phyloP scores from a whole-genome alignment of 1,284 basidiomycete species.

The Cryptococcus sp. region DNA sequence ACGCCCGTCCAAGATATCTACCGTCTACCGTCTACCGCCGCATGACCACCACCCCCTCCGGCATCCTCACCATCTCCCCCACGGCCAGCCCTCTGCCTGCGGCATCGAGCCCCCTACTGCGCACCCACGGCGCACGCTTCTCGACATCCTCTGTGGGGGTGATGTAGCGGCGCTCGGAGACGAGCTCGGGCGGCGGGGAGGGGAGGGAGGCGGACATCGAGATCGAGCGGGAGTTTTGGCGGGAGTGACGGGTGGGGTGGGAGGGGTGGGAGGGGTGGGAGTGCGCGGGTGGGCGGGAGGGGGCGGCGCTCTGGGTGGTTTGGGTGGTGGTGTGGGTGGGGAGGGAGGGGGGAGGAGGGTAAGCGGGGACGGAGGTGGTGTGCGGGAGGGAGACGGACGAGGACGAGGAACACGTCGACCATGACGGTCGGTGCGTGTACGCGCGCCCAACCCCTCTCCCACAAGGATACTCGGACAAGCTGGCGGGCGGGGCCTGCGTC shows the following conservation, averaged over 20 bases:
- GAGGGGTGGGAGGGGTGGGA: background rate
- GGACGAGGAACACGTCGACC: too few species aligned
- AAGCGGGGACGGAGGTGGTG: background rate
- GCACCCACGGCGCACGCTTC: constrained; percentile 4
- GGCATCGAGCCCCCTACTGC: constrained; percentile 3
- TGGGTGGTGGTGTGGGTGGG: background rate
- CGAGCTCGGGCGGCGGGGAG: background rate
- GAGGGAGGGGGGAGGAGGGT: background rate
- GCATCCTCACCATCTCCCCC: constrained; percentile 1
- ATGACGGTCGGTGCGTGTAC: too few species aligned
- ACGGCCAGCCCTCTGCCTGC: constrained; percentile 2
- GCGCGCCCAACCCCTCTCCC: too few species aligned
- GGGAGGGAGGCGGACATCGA: background rate
- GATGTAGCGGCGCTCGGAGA: background rate
- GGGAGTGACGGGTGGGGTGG: background rate
- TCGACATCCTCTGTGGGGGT: background rate
- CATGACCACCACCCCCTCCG: background rate
- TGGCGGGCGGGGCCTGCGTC: too few species aligned
- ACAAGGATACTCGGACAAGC: too few species aligned
- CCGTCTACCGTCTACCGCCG: background rate
- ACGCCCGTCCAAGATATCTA: background rate
- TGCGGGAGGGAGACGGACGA: background rate
- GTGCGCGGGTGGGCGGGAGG: too few species aligned
- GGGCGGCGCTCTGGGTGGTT: too few species aligned
- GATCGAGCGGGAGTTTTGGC: background rate